Base-by-base conservation (phyloP, 352 stramenopile genomes). In the Salisapilia sapeloensis region DNA sequence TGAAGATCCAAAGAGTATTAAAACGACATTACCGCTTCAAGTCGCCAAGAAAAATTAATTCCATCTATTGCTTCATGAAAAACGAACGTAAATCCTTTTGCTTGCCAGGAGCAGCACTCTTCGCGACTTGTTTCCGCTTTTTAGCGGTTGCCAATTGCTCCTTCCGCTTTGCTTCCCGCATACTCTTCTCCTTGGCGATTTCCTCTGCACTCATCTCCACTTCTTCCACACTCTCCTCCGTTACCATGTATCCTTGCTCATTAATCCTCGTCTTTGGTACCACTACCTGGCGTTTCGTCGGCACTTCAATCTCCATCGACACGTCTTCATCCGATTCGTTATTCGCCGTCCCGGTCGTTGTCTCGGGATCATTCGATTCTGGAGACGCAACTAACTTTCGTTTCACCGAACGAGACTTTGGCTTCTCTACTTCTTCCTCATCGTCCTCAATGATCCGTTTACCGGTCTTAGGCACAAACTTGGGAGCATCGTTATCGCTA, bases 211-310 rank as follows among this genome's bases (percentile, higher is more conserved):
- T 76, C 18, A 82, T 40, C 32, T 83, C 58, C 23, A 82, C 56
- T 24, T 84, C 67, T 19, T 87, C 60, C 25, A 64, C 75, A 24
- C 48, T 52, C 29, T 76, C 76, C 46, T 89, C 72, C 18, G 69
- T 89, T 18, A 83, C 65, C 72, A 89, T 89, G 55, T 89, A 89
- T 16, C 72, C 72, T 31, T 80, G 44, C 17, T 83, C 63, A 29
- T 77, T 83, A 42, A 89, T 80, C 33, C 57, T 53, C 24, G 69
- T 82, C 47, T 80, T 89, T 22, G 46, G 64, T 22, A 82, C 55
- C 11, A 72, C 38, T 29, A 76, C 43, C 7, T 55, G 50, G n/a
- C 65, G 54, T 38, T 67, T 83, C 5, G 50, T 69, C 4, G 41
- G 22, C 19, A 76, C 32, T 12, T 40, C 42, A 17, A 34, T 45